Conservation (phyloP, 495 filamentous ascomycete genomes). For the Neurospora sp. region DNA sequence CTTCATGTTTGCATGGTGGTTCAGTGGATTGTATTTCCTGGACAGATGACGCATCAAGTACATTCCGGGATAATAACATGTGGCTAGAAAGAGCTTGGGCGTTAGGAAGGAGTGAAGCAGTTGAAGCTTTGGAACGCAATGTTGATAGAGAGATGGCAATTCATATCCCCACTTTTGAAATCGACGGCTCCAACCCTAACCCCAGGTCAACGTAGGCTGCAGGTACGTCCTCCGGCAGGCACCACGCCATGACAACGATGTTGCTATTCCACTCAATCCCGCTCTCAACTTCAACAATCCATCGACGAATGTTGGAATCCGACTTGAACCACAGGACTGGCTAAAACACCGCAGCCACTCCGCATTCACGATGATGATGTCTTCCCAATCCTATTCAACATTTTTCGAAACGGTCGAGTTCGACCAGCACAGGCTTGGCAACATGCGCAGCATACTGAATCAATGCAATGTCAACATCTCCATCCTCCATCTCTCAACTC, state of each 20-base stretch:
- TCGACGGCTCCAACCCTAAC: not conserved
- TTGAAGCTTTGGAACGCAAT: not conserved
- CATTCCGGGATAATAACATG: not conserved
- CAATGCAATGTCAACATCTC: not conserved
- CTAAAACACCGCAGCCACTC: not conserved
- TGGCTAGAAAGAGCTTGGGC: not conserved
- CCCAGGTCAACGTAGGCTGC: not conserved
- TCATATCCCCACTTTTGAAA: not conserved
- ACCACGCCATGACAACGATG: not conserved
- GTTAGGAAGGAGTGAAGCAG: not conserved
- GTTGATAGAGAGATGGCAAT: not conserved
- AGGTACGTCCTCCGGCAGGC: not conserved
- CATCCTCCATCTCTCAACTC: not conserved
- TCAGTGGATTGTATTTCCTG: not conserved
- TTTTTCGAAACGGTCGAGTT: not conserved
- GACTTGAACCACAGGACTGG: not conserved
- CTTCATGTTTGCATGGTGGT: not conserved
- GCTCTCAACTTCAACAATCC: not conserved
- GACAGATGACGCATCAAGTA: not conserved
- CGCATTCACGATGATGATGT: not conserved
- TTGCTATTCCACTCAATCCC: not conserved
- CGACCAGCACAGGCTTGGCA: not conserved
- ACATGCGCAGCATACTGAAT: not conserved
- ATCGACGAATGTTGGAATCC: not conserved
- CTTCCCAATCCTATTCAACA: not conserved